Evolutionary conservation across 2,329 filamentous ascomycete species (phyloP).

Genomic region (Neoarthrinium moseri): DNA sequence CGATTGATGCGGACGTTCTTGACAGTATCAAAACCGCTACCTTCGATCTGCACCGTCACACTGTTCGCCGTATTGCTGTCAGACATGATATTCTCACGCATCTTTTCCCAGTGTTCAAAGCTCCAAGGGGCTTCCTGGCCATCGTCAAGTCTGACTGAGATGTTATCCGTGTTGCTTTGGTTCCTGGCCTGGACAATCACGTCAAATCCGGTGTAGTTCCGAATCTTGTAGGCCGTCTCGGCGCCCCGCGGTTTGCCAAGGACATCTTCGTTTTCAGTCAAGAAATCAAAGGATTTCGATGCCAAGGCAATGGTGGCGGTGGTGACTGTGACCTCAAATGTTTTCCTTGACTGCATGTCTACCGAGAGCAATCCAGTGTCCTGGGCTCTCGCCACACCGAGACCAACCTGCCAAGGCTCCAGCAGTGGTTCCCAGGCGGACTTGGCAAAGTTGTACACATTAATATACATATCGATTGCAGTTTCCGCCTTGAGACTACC

Average conservation of each 20-base stretch:
- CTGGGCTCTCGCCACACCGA: constrained; percentile 79
- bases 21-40: constrained; percentile 89
- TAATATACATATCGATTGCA: constrained; percentile 89
- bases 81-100: constrained; percentile 86
- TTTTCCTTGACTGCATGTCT: constrained; percentile 85
- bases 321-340: constrained; percentile 87
- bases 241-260: constrained; percentile 88
- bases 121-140: constrained; percentile 93
- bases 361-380: constrained; percentile 75
- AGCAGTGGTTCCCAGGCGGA: constrained; percentile 96
- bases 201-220: constrained; percentile 94
- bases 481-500: constrained; percentile 82
- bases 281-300: constrained; percentile 89
- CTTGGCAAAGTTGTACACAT: constrained; percentile 98
- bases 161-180: constrained; percentile 62
- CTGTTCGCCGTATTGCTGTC: constrained; percentile 74
- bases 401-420: constrained; percentile 93
- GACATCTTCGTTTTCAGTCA: constrained; percentile 85
- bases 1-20: constrained; percentile 86
- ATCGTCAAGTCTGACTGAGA: constrained; percentile 76
- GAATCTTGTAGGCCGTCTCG: constrained; percentile 89
- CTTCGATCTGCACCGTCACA: constrained; percentile 82
- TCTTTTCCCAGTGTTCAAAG: constrained; percentile 95
- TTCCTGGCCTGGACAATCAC: constrained; percentile 80
- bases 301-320: constrained; percentile 90